A percentile compares a stretch with the other conserved stretches of the same genome.
Conservation (phyloP, 768 basidiomycete species). For the Kwoniella shandongensis region DNA sequence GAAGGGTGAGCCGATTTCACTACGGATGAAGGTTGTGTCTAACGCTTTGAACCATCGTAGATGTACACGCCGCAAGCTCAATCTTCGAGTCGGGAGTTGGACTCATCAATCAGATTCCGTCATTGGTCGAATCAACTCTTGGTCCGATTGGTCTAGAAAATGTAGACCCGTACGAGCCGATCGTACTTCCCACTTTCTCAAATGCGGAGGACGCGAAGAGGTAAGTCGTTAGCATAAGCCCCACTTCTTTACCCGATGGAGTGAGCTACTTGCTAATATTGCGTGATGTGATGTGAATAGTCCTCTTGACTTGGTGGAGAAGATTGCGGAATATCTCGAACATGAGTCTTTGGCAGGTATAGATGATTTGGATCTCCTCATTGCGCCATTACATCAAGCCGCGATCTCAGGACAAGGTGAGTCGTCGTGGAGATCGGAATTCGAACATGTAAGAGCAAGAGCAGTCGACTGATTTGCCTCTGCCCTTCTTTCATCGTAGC, state of each 20-base stretch:
- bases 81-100: conserved; percentile 19
- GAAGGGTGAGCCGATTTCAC: not conserved
- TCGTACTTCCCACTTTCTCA: conserved; percentile 24
- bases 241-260: too few relatives aligned
- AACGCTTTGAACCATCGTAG: not conserved
- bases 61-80: not conserved
- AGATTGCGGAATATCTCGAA: conserved; percentile 28
- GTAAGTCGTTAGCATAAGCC: too few relatives aligned
- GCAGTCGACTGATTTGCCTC: conserved; percentile 1
- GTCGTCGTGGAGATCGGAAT: conserved; percentile 2
- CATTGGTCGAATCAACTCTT: not conserved
- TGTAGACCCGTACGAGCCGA: conserved; percentile 11
- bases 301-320: conserved; percentile 8
- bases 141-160: not conserved
- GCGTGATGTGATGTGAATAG: too few relatives aligned
- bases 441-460: not conserved
- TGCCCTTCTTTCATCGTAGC: conserved; percentile 7
- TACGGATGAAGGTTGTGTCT: not conserved
- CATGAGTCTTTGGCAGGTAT: conserved; percentile 27
- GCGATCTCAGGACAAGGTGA: conserved; percentile 21
- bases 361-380: conserved; percentile 26
- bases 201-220: not conserved
- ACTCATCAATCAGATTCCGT: conserved; percentile 14
- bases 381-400: conserved; percentile 26
- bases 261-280: too few relatives aligned